Conservation (phyloP, 805 yeast species). For the Ogataea degrootiae region DNA sequence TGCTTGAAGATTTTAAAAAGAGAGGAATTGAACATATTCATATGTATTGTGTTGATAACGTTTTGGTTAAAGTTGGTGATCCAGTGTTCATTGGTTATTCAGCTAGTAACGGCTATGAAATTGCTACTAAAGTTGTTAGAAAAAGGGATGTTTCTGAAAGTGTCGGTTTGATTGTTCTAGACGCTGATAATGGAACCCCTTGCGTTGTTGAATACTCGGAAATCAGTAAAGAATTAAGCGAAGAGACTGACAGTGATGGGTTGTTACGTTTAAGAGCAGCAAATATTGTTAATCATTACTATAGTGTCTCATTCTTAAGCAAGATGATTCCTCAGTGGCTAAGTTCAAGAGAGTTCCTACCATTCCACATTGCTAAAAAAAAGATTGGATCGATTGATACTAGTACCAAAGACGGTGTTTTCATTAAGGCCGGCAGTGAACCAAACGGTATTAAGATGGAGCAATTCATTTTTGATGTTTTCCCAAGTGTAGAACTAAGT, state of each 20-base stretch:
- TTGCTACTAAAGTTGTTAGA: conserved; percentile 93
- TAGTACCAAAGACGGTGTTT: conserved; percentile 33
- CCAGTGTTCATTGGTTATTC: conserved; percentile 88
- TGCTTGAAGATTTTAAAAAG: conserved; percentile 60
- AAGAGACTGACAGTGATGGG: conserved; percentile 55
- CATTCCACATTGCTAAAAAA: conserved; percentile 94
- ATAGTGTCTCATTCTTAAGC: conserved; percentile 70
- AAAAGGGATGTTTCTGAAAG: conserved; percentile 83
- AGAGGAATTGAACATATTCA: conserved; percentile 85
- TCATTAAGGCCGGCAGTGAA: conserved; percentile 50
- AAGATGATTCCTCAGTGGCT: conserved; percentile 66
- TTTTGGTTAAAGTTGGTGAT: conserved; percentile 87
- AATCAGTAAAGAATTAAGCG: conserved; percentile 69
- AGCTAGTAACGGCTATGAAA: conserved; percentile 54
- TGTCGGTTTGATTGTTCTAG: conserved; percentile 87
- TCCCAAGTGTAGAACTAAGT: conserved; percentile 64
- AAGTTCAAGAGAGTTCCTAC: conserved; percentile 57
- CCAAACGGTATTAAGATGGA: conserved; percentile 94
- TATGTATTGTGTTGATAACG: conserved; percentile 96
- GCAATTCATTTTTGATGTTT: conserved; percentile 95
- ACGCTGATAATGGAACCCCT: conserved; percentile 53
- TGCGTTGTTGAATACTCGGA: conserved; percentile 96
- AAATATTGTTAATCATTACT: conserved; percentile 95
- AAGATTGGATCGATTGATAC: conserved; percentile 58
- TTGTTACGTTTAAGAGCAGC: conserved; percentile 83